phyloP scores from a whole-genome alignment of 2,329 filamentous ascomycete genomes.

The Lachnellula occidentalis region DNA sequence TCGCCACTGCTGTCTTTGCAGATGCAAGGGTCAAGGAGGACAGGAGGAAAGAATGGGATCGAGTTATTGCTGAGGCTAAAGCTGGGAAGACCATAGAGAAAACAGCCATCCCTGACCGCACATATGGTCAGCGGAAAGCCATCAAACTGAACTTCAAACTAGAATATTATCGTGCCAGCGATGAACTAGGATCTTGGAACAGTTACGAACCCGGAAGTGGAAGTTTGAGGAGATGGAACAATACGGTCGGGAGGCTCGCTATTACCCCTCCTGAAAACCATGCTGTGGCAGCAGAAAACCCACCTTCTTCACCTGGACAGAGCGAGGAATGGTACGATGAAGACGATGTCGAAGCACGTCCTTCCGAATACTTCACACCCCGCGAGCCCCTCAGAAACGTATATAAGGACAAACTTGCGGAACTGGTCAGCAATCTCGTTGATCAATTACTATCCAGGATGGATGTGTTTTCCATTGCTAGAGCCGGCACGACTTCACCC shows the following conservation, averaged over 20 bases:
- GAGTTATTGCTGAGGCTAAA: slow-evolving; percentile 49
- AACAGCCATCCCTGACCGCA: neutral
- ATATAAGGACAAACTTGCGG: slow-evolving; percentile 21
- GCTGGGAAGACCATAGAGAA: slow-evolving; percentile 16
- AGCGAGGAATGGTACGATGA: slow-evolving; percentile 7
- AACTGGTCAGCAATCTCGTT: slow-evolving; percentile 21
- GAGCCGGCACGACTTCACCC: neutral
- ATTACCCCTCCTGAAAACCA: neutral
- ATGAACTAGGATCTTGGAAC: neutral
- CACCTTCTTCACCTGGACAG: neutral
- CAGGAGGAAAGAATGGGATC: slow-evolving; percentile 55
- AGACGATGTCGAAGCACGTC: slow-evolving; percentile 3
- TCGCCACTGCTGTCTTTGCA: slow-evolving; percentile 57
- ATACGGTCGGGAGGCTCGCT: neutral
- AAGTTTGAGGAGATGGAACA: neutral
- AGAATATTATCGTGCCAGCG: neutral
- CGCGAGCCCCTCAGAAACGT: slow-evolving; percentile 19
- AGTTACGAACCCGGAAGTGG: neutral
- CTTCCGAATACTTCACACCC: slow-evolving; percentile 1
- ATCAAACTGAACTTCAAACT: neutral
- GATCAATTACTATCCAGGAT: slow-evolving; percentile 15
- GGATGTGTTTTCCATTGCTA: slow-evolving; percentile 5
- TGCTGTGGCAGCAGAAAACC: neutral
- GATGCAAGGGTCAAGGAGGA: slow-evolving; percentile 56
- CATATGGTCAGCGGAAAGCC: neutral